Percentiles rank a stretch among this genome's conserved stretches.
Conservation (phyloP, 2,329 filamentous ascomycete species). For the Nemania serpens region DNA sequence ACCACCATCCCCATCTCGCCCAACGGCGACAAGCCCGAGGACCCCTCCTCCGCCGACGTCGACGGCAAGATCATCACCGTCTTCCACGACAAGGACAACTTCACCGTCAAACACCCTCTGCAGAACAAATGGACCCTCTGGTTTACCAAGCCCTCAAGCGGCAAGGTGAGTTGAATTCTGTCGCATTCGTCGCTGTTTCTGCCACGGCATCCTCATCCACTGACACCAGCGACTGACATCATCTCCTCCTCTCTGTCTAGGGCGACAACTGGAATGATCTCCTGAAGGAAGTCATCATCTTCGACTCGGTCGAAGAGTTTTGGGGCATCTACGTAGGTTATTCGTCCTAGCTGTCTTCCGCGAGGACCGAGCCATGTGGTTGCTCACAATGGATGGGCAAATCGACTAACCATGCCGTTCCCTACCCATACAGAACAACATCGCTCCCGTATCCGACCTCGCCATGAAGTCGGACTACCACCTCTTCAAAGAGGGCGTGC, state of each 20-base stretch:
- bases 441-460: constrained; percentile 92
- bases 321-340: constrained; percentile 97
- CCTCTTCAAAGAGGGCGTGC: constrained; percentile 96
- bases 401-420: constrained; percentile 14
- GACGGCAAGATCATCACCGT: constrained; percentile 79
- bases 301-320: constrained; percentile 98
- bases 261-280: constrained; percentile 99
- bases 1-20: constrained; percentile 71
- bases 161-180: constrained; percentile 73
- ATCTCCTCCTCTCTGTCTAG: constrained; percentile 49
- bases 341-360: neutral
- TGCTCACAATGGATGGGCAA: neutral
- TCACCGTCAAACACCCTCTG: constrained; percentile 98
- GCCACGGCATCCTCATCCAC: neutral
- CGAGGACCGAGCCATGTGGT: neutral
- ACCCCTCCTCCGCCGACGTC: constrained; percentile 49
- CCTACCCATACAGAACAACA: constrained; percentile 80
- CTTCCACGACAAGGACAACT: constrained; percentile 98
- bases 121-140: constrained; percentile 98
- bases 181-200: neutral
- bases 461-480: constrained; percentile 99
- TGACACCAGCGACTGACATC: constrained; percentile 22
- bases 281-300: constrained; percentile 97
- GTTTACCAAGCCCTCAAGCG: constrained; percentile 98
- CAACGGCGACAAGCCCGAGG: constrained; percentile 60